Conservation (phyloP, 1,284 basidiomycete species). For the Sporisorium reilianum region DNA sequence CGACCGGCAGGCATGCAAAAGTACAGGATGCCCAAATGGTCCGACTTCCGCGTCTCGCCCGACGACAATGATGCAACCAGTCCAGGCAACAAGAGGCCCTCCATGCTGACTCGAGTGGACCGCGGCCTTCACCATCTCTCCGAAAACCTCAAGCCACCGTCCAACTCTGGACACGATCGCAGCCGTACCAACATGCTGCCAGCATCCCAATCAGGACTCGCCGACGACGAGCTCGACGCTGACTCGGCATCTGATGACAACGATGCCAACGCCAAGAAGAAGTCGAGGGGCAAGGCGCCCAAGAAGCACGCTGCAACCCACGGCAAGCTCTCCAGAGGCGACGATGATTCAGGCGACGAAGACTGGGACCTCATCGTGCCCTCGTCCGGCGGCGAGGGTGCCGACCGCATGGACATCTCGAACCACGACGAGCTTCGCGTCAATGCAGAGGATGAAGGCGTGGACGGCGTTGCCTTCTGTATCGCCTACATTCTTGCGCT, state of each 20-base stretch:
- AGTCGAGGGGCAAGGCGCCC: slow-evolving; percentile 24
- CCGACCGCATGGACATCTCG: not conserved
- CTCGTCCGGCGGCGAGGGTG: slow-evolving; percentile 17
- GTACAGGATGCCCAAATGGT: slow-evolving; percentile 66
- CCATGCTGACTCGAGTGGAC: slow-evolving; percentile 64
- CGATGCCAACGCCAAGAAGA: slow-evolving; percentile 19
- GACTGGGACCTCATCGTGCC: slow-evolving; percentile 55
- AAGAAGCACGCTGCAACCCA: slow-evolving; percentile 17
- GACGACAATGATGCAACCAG: slow-evolving; percentile 27
- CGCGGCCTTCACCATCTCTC: slow-evolving; percentile 59
- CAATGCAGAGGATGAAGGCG: slow-evolving; percentile 50
- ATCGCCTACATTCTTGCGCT: slow-evolving; percentile 68
- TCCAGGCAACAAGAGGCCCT: slow-evolving; percentile 33
- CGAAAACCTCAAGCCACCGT: not conserved
- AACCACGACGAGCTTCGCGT: slow-evolving; percentile 57
- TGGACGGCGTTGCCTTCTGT: slow-evolving; percentile 66
- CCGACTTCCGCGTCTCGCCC: slow-evolving; percentile 64
- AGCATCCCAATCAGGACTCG: not conserved
- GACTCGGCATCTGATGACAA: slow-evolving; percentile 9
- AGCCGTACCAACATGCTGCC: not conserved
- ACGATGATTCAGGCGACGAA: slow-evolving; percentile 17
- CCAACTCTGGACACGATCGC: slow-evolving; percentile 1
- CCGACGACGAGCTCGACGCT: slow-evolving; percentile 10
- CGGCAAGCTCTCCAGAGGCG: not conserved
- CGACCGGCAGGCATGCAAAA: slow-evolving; percentile 32